Evolutionary conservation across 352 stramenopile genomes (phyloP), one percentile per base, ranked within the genome.

Genomic region (Pythium dissotocum): DNA sequence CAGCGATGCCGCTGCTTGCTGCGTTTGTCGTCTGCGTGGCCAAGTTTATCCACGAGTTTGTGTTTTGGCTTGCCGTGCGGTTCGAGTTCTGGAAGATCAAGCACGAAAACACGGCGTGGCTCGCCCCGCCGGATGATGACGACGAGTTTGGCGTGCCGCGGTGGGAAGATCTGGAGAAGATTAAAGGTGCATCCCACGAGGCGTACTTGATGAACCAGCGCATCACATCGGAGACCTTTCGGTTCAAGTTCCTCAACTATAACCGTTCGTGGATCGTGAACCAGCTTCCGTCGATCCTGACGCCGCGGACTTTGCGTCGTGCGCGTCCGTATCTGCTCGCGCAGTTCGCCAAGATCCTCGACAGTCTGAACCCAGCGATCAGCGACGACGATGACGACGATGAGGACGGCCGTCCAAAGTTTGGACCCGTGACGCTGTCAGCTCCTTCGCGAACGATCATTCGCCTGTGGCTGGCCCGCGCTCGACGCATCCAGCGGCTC

Each of bases 221-320:
- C 14, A 97, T 99, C 67, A 97, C 95, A 24, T 96, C 82, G 16
- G 97, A 99, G 63, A 98, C 95, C 6, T 99, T 99, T 74, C 90
- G 97, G 14, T 98, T 96, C 79, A 99, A 99, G 71, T 99, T 99
- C 73, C 83, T 99, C 21, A 93, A 97, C 71, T 99, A 99, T 84
- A 99, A 99, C 65, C 84, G 95, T 4, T 86, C 90, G n/a, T 99
- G 97, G 97, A 85, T 99, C 49, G 89, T 99, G n/a, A 82, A 87
- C 24, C 93, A 99, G 61, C 80, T 99, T 14, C 97, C 97, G 13
- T 94, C 89, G 35, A 97, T 99, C 60, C 77, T 99, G 0, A 99
- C 96, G 42, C 97, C 97, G 12, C 85, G 95, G 10, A 98, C 94
- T 9, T 66, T 98, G 44, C 83, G 90, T 13, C 89, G 90, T 14